These are phyloP conservation scores for Trichoderma lentiforme DNA, from an alignment of 2,329 filamentous ascomycete genomes.

Conservation along the genomic window DNA sequence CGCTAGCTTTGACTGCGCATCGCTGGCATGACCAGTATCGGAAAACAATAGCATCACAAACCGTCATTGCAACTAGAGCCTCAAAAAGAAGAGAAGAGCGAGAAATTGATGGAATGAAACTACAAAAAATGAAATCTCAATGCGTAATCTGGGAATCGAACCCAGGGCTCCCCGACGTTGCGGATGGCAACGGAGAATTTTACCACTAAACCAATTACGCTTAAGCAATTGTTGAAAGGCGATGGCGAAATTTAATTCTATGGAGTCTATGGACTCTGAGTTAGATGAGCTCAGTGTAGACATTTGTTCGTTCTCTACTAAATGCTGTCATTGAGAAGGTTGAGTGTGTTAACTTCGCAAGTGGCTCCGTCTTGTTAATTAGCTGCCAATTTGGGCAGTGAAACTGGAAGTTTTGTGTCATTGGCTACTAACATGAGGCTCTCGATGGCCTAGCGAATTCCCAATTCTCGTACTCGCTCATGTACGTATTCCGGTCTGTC, in stretches of 20 bases:
- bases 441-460: neutral
- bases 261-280: neutral
- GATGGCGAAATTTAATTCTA: neutral
- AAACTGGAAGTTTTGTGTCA: neutral
- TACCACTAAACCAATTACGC: slow-evolving; percentile 21
- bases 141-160: slow-evolving; percentile 21
- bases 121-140: neutral
- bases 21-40: neutral
- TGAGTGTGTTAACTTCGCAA: neutral
- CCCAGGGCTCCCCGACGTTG: slow-evolving; percentile 20
- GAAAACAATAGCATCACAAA: neutral
- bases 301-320: neutral
- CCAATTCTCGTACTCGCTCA: neutral
- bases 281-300: neutral
- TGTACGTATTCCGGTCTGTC: neutral
- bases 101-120: neutral
- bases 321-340: neutral
- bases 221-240: neutral
- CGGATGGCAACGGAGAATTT: slow-evolving; percentile 21
- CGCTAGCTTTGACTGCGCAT: neutral
- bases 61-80: neutral
- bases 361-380: neutral
- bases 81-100: neutral
- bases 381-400: neutral
- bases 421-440: neutral